Percentiles rank a stretch among this genome's conserved stretches.
These are phyloP conservation scores for Teratosphaeriaceae sp. DNA, from an alignment of 2,329 filamentous ascomycete genomes.

Conservation along the genomic window DNA sequence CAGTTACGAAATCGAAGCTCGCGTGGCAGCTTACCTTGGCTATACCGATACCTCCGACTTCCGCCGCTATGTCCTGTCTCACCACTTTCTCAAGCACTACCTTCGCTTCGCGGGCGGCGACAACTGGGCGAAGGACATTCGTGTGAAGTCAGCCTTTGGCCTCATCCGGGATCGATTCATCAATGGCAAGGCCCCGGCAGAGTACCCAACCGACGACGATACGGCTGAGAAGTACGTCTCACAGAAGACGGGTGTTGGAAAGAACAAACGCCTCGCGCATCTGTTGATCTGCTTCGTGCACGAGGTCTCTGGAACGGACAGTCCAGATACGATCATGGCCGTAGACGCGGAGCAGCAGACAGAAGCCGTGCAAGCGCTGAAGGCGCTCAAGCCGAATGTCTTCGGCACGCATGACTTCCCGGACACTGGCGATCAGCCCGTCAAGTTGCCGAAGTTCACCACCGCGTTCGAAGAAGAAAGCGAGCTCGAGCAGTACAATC, in stretches of 20 bases:
- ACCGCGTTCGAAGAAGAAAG: not conserved
- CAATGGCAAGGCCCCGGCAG: not conserved
- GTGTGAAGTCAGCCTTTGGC: not conserved
- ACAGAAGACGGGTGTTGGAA: not conserved
- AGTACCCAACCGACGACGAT: not conserved
- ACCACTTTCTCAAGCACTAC: not conserved
- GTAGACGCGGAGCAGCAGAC: not conserved
- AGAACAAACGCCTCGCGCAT: not conserved
- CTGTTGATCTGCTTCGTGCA: not conserved
- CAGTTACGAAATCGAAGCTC: not conserved
- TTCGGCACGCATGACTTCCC: not conserved
- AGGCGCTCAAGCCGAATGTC: not conserved
- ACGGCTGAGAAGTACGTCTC: not conserved
- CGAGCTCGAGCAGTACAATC: not conserved
- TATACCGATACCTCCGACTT: not conserved
- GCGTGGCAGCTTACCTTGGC: not conserved
- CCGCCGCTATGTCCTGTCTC: not conserved
- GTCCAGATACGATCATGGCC: not conserved
- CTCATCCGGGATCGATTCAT: not conserved
- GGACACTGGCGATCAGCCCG: not conserved
- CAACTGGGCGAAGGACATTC: not conserved
- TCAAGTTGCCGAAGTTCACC: not conserved
- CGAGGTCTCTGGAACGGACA: not conserved
- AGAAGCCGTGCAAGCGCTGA: not conserved
- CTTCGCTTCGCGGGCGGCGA: not conserved